Evolutionary conservation across 805 yeast genomes (phyloP).

Genomic region (Yarrowia hollandica): DNA sequence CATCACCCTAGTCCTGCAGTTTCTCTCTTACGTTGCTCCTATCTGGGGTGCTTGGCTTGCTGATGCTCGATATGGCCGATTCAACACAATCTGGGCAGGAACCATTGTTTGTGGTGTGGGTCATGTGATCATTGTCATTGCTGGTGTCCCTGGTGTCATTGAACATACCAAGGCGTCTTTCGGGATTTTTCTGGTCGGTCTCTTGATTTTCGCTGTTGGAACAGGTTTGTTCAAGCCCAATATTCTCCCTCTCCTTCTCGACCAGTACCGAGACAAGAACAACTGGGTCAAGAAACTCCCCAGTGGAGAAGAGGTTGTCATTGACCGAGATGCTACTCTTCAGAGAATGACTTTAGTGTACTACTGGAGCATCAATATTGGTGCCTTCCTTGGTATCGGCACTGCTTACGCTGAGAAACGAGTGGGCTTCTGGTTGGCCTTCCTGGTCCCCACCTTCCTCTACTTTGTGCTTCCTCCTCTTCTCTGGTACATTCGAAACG

Average conservation of each 20-base stretch:
- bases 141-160: constrained; percentile 46
- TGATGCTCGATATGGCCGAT: constrained; percentile 52
- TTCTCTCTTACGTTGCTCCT: constrained; percentile 2
- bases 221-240: constrained; percentile 59
- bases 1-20: constrained; percentile 41
- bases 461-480: constrained; percentile 55
- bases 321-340: constrained; percentile 47
- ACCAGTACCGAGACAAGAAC: constrained; percentile 53
- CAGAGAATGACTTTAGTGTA: constrained; percentile 48
- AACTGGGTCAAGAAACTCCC: constrained; percentile 54
- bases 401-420: constrained; percentile 53
- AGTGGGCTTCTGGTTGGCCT: constrained; percentile 58
- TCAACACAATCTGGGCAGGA: constrained; percentile 54
- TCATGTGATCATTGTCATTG: constrained; percentile 52
- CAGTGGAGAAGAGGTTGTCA: constrained; percentile 57
- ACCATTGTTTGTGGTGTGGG: constrained; percentile 50
- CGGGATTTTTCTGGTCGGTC: constrained; percentile 40
- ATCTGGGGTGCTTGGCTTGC: constrained; percentile 55
- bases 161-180: constrained; percentile 38
- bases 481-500: constrained; percentile 48
- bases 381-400: constrained; percentile 55
- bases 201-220: constrained; percentile 38
- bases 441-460: constrained; percentile 51
- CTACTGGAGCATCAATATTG: constrained; percentile 58
- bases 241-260: constrained; percentile 43